Percentiles rank a stretch among this genome's conserved stretches.
These are phyloP conservation scores for Otatea glauca DNA, from an alignment of 176 grass and related monocot genomes.

Conservation along the genomic window DNA sequence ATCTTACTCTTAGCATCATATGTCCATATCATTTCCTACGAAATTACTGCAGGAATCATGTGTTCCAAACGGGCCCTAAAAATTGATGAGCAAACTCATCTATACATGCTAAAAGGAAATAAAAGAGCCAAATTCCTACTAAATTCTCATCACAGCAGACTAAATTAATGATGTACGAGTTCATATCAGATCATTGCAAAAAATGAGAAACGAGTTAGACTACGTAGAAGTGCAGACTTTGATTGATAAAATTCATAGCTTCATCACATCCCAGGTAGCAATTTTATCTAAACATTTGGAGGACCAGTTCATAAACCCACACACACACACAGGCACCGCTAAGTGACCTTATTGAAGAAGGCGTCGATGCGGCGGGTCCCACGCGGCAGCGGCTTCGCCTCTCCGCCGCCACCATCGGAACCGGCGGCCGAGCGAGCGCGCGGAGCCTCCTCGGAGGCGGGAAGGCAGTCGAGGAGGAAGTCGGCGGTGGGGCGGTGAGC, in stretches of 20 bases:
- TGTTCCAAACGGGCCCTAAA: constrained; percentile 1
- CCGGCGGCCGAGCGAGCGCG: constrained; percentile 11
- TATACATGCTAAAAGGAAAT: background rate
- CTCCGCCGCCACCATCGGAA: background rate
- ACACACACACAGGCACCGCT: background rate
- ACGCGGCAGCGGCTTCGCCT: constrained; percentile 58
- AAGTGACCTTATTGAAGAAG: constrained; percentile 74
- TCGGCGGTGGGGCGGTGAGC: constrained; percentile 72
- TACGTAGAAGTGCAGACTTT: background rate
- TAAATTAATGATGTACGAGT: background rate
- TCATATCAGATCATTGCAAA: constrained; percentile 11
- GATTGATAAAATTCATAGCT: constrained; percentile 36
- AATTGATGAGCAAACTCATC: background rate
- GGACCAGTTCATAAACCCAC: background rate
- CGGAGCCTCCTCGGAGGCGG: constrained; percentile 39
- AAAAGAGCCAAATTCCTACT: background rate
- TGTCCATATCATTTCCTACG: background rate
- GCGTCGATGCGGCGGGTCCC: constrained; percentile 83
- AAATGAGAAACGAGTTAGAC: background rate
- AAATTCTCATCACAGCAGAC: background rate
- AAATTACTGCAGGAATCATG: background rate
- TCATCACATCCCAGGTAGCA: constrained; percentile 8
- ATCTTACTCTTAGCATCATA: background rate
- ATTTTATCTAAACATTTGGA: constrained; percentile 26
- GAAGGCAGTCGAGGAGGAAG: constrained; percentile 85